A percentile compares a stretch with the other conserved stretches of the same genome.
Evolutionary conservation across 2,329 filamentous ascomycete genomes (phyloP).

Genomic region (Sporothrix brasiliensis): DNA sequence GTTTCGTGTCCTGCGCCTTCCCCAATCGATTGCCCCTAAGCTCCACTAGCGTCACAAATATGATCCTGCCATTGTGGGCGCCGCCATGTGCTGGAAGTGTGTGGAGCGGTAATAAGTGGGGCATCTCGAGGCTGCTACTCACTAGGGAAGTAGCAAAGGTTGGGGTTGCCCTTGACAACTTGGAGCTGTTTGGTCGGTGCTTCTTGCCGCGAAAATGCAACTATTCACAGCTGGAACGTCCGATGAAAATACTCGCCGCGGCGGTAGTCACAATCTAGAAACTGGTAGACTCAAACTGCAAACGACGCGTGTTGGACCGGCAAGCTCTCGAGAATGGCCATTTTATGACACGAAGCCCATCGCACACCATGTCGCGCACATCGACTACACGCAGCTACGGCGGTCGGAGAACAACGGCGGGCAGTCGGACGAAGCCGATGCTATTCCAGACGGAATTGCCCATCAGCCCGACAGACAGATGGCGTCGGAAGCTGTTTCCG

Average conservation of each 20-base stretch:
- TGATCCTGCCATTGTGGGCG: background rate
- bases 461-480: slow-evolving; percentile 51
- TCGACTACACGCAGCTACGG: slow-evolving; percentile 55
- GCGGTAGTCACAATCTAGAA: background rate
- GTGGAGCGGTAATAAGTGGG: slow-evolving; percentile 21
- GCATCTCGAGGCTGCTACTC: background rate
- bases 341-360: slow-evolving; percentile 26
- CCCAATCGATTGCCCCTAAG: background rate
- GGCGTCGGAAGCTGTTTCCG: slow-evolving; percentile 32
- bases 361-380: slow-evolving; percentile 50
- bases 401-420: slow-evolving; percentile 43
- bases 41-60: slow-evolving; percentile 16
- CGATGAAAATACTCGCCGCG: background rate
- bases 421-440: slow-evolving; percentile 52
- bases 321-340: slow-evolving; percentile 20
- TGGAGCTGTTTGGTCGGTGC: slow-evolving; percentile 16
- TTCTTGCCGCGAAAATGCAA: slow-evolving; percentile 8
- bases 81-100: background rate
- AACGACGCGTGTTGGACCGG: background rate
- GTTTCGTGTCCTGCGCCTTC: background rate
- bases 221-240: slow-evolving; percentile 3
- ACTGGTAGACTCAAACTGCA: background rate
- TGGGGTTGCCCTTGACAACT: slow-evolving; percentile 28
- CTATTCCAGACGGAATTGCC: slow-evolving; percentile 57
- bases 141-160: background rate